Conservation (phyloP, 129 eudicot genomes). For the Tagetes patula region DNA sequence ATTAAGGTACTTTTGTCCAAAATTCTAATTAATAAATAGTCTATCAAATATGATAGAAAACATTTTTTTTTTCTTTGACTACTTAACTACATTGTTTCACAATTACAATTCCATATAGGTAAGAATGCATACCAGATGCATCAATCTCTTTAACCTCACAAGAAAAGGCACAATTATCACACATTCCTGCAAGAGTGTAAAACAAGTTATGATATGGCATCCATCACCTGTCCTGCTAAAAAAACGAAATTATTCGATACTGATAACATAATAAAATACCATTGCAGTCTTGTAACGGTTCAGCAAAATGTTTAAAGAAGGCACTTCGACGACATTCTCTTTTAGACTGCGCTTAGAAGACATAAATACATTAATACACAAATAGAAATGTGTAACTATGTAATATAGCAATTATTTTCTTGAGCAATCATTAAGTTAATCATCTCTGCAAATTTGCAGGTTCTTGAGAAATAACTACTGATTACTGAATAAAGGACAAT, state of each 20-base stretch:
- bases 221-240: conserved; percentile 16
- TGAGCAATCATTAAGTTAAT: conserved; percentile 6
- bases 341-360: conserved; percentile 52
- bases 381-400: neutral
- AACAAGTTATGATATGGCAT: conserved; percentile 6
- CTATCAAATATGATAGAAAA: neutral
- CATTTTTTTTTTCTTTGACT: too few species aligned
- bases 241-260: neutral
- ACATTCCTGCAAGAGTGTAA: conserved; percentile 67
- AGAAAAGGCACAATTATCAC: conserved; percentile 75
- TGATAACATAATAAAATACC: conserved; percentile 42
- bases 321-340: conserved; percentile 81
- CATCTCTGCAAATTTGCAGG: conserved; percentile 15
- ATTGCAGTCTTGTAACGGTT: conserved; percentile 90
- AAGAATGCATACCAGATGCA: conserved; percentile 58
- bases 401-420: conserved; percentile 22
- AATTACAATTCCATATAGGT: conserved; percentile 7
- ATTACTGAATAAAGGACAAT: conserved; percentile 13
- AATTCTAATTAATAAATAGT: neutral
- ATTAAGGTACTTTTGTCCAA: neutral
- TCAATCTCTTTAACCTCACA: conserved; percentile 73
- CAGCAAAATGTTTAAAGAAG: conserved; percentile 89
- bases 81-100: neutral
- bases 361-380: neutral
- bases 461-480: conserved; percentile 9